Base-by-base conservation (phyloP, 73 alveolate genomes). In the Halteria grandinella region DNA sequence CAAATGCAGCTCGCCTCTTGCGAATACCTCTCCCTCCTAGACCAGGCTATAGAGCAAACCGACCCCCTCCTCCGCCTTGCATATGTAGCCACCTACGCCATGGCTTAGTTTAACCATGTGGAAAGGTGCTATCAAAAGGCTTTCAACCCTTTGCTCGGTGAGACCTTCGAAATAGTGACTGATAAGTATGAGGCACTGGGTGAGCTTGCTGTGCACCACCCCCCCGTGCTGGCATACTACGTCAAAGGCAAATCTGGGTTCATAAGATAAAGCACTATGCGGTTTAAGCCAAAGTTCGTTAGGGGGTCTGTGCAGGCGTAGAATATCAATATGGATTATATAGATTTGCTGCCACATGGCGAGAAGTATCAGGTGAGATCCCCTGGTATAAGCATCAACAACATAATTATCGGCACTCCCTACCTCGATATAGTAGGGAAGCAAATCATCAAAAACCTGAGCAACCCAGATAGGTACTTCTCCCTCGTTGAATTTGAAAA, bases 111-210 rank as follows among this genome's bases (percentile, higher is more conserved):
- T 78, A 77, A 87, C 57, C 52, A 86, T 14, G 70, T 87, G 51
- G 70, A 76, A 31, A 80, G 79, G 11, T 79, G 99, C 58, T 74
- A 64, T 40, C 72, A 83, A 60, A 95, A 95, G 75, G 98, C 98
- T 11, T 95, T 93, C 66, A 95, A 93, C 86, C 98, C 98, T 21
- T 66, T 94, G n/a, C 73, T 91, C 33, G 98, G 98, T 21, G 98
- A 94, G 85, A 94, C 98, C 7, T 94, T 53, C 71, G 98, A 94
- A 82, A 77, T 83, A 31, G 63, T 45, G 48, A 85, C 72, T 29
- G 87, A 88, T 49, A 73, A 81, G 31, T 91, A 73, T 33, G 72
- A 87, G 55, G 66, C 84, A 50, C 55, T 91, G 44, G 55, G 90
- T 15, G 98, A 94, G 45, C 92, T 91, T 60, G 98, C 91, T 0